Conservation (phyloP, 2,329 filamentous ascomycete species). For the Davidsoniella neocaledoniae region DNA sequence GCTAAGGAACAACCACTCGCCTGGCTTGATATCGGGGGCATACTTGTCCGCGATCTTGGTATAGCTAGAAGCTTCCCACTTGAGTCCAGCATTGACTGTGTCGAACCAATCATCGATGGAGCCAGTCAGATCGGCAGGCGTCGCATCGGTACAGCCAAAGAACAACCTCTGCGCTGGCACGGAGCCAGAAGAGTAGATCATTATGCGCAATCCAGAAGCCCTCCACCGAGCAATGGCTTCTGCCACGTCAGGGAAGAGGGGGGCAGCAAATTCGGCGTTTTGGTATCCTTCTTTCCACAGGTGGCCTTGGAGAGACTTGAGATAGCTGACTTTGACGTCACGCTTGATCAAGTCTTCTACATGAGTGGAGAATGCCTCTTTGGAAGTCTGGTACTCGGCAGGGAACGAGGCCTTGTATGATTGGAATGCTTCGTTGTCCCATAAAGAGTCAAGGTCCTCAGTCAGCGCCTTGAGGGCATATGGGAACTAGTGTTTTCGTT, state of each 20-base stretch:
- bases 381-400: slow-evolving; percentile 39
- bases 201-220: slow-evolving; percentile 36
- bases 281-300: slow-evolving; percentile 63
- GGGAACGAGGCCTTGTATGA: slow-evolving; percentile 59
- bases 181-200: slow-evolving; percentile 71
- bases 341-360: slow-evolving; percentile 51
- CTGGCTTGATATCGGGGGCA: slow-evolving; percentile 24
- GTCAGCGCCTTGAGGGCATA: slow-evolving; percentile 56
- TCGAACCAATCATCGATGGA: slow-evolving; percentile 56
- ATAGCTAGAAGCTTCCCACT: slow-evolving; percentile 53
- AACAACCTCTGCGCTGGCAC: slow-evolving; percentile 67
- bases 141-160: slow-evolving; percentile 48
- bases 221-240: slow-evolving; percentile 44
- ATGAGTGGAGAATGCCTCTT: slow-evolving; percentile 45
- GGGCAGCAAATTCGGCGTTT: slow-evolving; percentile 50
- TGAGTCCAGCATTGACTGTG: slow-evolving; percentile 63
- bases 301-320: slow-evolving; percentile 66
- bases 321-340: slow-evolving; percentile 60
- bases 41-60: slow-evolving; percentile 35
- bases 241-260: slow-evolving; percentile 60
- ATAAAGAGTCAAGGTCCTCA: slow-evolving; percentile 44
- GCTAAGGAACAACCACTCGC: slow-evolving; percentile 59
- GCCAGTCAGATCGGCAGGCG: slow-evolving; percentile 40
- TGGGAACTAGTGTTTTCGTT: slow-evolving; percentile 46
- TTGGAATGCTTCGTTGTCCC: slow-evolving; percentile 47